These are phyloP conservation scores for Sugiyamaella chiloensis DNA, from an alignment of 805 yeast species.

Conservation along the genomic window DNA sequence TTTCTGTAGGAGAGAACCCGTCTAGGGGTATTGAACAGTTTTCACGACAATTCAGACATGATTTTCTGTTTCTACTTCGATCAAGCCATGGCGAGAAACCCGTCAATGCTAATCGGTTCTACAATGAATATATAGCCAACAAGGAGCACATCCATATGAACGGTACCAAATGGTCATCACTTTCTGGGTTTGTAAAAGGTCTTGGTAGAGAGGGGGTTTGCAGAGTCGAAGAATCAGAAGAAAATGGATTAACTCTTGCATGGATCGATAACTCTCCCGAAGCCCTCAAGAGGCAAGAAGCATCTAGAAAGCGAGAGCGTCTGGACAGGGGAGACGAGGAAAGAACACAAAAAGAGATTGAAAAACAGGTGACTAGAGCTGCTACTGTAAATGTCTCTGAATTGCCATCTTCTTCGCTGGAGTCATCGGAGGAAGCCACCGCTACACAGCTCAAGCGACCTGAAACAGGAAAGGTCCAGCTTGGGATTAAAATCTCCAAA, in stretches of 20 bases:
- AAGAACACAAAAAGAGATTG: conserved; percentile 41
- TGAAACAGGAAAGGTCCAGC: conserved; percentile 1
- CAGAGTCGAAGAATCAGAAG: conserved; percentile 42
- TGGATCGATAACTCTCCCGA: conserved; percentile 56
- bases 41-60: conserved; percentile 56
- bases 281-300: conserved; percentile 41
- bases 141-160: conserved; percentile 86
- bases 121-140: conserved; percentile 84
- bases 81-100: conserved; percentile 77
- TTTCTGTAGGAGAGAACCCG: conserved; percentile 44
- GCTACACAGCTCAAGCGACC: conserved; percentile 2
- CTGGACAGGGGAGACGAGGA: conserved; percentile 46
- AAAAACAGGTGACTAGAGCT: conserved; percentile 48
- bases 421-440: not conserved
- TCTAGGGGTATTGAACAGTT: conserved; percentile 49
- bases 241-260: conserved; percentile 44
- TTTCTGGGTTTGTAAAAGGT: conserved; percentile 64
- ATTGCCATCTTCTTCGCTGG: not conserved
- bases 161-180: conserved; percentile 74
- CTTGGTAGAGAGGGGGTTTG: conserved; percentile 58
- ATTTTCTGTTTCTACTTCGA: conserved; percentile 60
- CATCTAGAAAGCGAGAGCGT: conserved; percentile 37
- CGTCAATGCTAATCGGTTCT: conserved; percentile 78
- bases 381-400: not conserved
- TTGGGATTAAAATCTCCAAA: not conserved